A percentile compares a stretch with the other conserved stretches of the same genome.
Evolutionary conservation across 164 flowering plant species (phyloP).

Genomic region (Vitis rotundifolia): DNA sequence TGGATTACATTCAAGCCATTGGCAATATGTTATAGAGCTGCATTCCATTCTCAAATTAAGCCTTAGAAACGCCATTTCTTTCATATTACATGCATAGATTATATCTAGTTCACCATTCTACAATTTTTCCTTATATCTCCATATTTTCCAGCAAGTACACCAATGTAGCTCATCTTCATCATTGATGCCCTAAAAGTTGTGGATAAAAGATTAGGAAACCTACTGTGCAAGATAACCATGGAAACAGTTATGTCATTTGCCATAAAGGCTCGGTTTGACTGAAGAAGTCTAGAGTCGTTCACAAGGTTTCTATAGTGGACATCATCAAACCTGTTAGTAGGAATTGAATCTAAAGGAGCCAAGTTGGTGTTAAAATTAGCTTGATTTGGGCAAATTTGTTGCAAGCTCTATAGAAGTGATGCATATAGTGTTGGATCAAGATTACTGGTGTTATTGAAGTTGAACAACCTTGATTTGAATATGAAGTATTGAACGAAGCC

Average conservation of each 20-base stretch:
- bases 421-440: constrained; percentile 53
- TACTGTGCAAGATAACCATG: constrained; percentile 46
- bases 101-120: constrained; percentile 37
- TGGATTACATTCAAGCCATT: too few species aligned
- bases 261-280: constrained; percentile 62
- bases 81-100: too few species aligned
- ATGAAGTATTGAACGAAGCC: constrained; percentile 64
- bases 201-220: constrained; percentile 31
- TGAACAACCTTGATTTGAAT: constrained; percentile 55
- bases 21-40: too few species aligned
- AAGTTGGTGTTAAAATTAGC: constrained; percentile 40
- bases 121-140: constrained; percentile 58
- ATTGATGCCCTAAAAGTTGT: constrained; percentile 55
- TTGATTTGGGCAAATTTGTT: constrained; percentile 41
- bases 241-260: constrained; percentile 42
- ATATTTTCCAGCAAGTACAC: constrained; percentile 49
- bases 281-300: constrained; percentile 50
- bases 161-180: constrained; percentile 50
- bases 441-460: constrained; percentile 48
- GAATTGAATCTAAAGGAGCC: constrained; percentile 43
- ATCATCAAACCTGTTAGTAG: constrained; percentile 48
- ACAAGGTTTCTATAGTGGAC: constrained; percentile 41
- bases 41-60: too few species aligned
- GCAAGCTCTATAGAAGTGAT: constrained; percentile 31
- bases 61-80: too few species aligned